Evolutionary conservation across 1,139 yeast genomes (phyloP).

Genomic region (Casaregolazyma lundiana): DNA sequence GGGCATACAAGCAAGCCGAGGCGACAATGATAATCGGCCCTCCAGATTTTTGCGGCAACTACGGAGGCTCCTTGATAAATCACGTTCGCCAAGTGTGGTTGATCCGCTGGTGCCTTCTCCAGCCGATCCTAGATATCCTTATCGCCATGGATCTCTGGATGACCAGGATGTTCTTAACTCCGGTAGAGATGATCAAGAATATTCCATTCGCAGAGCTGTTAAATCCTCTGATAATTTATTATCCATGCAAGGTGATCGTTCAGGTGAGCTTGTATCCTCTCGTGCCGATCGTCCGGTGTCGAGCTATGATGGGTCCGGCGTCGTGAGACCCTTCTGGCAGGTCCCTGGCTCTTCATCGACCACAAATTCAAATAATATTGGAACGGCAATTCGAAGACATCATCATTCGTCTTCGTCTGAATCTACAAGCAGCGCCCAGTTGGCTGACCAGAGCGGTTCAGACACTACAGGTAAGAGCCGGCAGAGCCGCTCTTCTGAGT

Average conservation of each 20-base stretch:
- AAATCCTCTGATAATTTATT: constrained; percentile 10
- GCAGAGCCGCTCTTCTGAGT: not conserved
- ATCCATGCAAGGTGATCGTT: not conserved
- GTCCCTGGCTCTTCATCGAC: constrained; percentile 1
- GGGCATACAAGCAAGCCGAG: constrained; percentile 37
- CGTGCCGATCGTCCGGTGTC: constrained; percentile 3
- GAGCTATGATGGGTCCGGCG: not conserved
- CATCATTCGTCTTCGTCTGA: constrained; percentile 17
- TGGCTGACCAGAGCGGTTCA: not conserved
- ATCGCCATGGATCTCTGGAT: not conserved
- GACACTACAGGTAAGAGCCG: not conserved
- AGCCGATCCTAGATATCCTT: not conserved
- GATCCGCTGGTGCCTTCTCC: constrained; percentile 7
- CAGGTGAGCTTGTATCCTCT: not conserved
- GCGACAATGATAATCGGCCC: constrained; percentile 44
- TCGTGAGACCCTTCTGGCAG: constrained; percentile 3
- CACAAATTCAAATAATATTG: not conserved
- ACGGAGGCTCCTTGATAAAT: constrained; percentile 44
- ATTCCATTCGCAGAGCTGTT: constrained; percentile 1
- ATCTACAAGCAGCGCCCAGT: constrained; percentile 2
- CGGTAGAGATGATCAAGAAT: not conserved
- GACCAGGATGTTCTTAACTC: not conserved
- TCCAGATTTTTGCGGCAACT: constrained; percentile 52
- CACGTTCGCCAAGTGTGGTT: constrained; percentile 16
- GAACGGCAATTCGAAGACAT: constrained; percentile 6